Base-by-base conservation (phyloP, 352 stramenopile species). In the Phytophthora cactorum region DNA sequence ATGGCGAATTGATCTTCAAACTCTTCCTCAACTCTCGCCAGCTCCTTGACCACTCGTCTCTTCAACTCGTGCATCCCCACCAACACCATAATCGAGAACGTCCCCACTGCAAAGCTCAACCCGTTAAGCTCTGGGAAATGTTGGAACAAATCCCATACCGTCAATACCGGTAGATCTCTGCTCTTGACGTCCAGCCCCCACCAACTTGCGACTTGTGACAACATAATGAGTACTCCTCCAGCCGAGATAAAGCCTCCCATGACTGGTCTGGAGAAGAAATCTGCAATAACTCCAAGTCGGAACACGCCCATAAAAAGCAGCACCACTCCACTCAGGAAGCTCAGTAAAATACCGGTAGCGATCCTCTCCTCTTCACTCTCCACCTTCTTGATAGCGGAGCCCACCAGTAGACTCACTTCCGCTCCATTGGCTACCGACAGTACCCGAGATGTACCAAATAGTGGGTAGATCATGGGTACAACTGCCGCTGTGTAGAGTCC, bases 171-270 rank as follows among this genome's bases (percentile, higher is more conserved):
- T 7, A 91, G 62, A 52, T 86, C 68, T 27, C 70, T 32, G 31
- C 70, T 81, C 38, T 78, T 78, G 25, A 91, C 68, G 17, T 77
- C 64, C 10, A 93, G 67, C 0, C 79, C 81, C 28, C 90, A 61
- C 83, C 81, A 93, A 5, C 73, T 65, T 0, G 81, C 71, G 25
- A 90, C 63, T 61, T 93, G 85, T 6, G 85, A 91, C 2, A 82
- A 61, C 63, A 93, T 78, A 55, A 91, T 90, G 29, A 93, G 63
- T n/a, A 90, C 78, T 10, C 77, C 79, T 9, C 77, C 86, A 38
- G 77, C 82, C 3, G 82, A 89, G 56, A 93, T 75, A 63, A 89
- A 93, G 3, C 78, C 85, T 39, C 87, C 76, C 85, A 93, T 93
- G 5, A 86, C 81, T 1, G 85, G 86, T 15, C 81, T 66, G 1